Evolutionary conservation across 169 alveolate species (phyloP).

Genomic region (Plasmodium relictum): DNA sequence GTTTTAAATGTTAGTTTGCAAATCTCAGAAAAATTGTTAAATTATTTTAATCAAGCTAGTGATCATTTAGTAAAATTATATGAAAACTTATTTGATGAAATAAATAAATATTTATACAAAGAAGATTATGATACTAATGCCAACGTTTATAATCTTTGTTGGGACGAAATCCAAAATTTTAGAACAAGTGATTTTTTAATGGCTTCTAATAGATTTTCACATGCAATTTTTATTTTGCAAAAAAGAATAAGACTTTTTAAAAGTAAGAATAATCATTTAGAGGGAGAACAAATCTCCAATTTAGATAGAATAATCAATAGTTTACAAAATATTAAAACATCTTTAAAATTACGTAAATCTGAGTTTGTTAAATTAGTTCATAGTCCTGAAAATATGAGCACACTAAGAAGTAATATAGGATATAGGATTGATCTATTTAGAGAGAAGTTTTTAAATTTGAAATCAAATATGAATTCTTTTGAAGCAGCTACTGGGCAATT

Average conservation of each 20-base stretch:
- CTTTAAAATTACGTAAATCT: background rate
- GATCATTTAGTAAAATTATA: constrained; percentile 19
- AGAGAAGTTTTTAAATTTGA: constrained; percentile 10
- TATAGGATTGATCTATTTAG: constrained; percentile 25
- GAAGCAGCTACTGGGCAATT: constrained; percentile 17
- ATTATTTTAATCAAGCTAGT: background rate
- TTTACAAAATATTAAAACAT: background rate
- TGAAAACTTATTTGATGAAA: constrained; percentile 27
- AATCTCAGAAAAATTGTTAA: constrained; percentile 10
- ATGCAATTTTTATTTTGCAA: background rate
- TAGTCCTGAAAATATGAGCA: background rate
- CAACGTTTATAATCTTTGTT: constrained; percentile 5
- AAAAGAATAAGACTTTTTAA: constrained; percentile 12
- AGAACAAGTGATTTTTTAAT: constrained; percentile 1
- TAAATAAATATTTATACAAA: constrained; percentile 23
- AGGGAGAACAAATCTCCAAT: background rate
- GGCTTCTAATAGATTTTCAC: constrained; percentile 6
- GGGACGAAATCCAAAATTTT: constrained; percentile 25
- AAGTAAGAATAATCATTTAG: constrained; percentile 15
- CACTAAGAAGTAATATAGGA: constrained; percentile 22
- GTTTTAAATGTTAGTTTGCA: background rate
- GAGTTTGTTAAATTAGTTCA: constrained; percentile 30
- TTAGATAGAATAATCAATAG: constrained; percentile 12
- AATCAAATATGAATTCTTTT: constrained; percentile 11
- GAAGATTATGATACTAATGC: background rate